Evolutionary conservation across 345 rosid species (phyloP), one percentile per base, ranked within the genome.

Genomic region (Ceriops zippeliana): DNA sequence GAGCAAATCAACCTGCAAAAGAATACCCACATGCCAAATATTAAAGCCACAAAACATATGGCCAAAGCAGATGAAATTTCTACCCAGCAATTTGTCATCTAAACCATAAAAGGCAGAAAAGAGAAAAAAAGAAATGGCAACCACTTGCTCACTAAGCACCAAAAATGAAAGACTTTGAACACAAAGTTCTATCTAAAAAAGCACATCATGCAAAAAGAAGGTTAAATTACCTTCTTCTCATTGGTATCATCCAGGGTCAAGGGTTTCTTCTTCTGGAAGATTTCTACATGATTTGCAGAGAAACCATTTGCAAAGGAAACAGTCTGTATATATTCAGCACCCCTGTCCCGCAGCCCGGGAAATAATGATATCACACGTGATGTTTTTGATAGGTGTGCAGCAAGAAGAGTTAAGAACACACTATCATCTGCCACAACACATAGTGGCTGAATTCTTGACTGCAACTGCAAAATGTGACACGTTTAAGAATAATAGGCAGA

Each of bases 341-440:
- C 90, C 49, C 68, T 75, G 38, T 87, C 86, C 72, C 86, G 77
- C 80, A 91, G 71, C 58, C 96, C 96, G 24, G 93, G 97, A 67
- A 87, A 91, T 75, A 89, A 51, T 52, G 90, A 77, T 77, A 87
- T 65, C 56, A 91, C 76, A 42, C 60, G 76, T 35, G 99, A 82
- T 52, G 75, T 65, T 68, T 76, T 73, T 42, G 89, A 87, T 57
- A 85, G 69, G 76, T 54, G 82, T 65, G 89, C 88, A 73, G 79
- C 81, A 74, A 79, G 74, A 66, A 89, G 80, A 21, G 96, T 78
- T 68, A 84, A 68, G 67, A 88, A 88, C 58, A 89, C 63, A 79
- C 97, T 95, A 76, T 95, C 99, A 84, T 95, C 99, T 60, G 82
- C 84, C 70, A 91, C 80, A 37, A 95, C 61, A 35, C 96, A 91